Conservation (phyloP, 352 stramenopile genomes). For the Globisporangium ultimum region DNA sequence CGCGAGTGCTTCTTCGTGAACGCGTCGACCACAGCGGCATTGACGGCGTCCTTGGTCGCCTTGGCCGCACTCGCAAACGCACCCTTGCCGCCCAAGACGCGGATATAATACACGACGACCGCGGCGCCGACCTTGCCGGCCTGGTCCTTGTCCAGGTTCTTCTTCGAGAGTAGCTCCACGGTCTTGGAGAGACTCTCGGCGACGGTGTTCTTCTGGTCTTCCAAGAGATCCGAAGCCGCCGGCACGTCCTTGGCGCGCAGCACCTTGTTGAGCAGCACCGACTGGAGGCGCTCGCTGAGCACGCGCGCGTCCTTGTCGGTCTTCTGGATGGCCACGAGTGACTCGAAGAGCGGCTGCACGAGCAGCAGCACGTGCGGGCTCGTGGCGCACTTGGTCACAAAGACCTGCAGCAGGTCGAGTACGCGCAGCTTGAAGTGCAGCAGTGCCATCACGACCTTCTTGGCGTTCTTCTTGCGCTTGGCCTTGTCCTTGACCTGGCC, state of each 20-base stretch:
- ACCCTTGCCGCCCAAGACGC: conserved; percentile 28
- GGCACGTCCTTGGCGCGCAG: conserved; percentile 54
- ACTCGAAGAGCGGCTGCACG: conserved; percentile 61
- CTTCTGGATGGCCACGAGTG: conserved; percentile 46
- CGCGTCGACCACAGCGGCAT: conserved; percentile 33
- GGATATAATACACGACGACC: conserved; percentile 61
- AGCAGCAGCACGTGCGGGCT: conserved; percentile 39
- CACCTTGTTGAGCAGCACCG: conserved; percentile 67
- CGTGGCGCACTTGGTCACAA: conserved; percentile 34
- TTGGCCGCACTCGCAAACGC: neutral
- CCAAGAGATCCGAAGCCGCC: conserved; percentile 13
- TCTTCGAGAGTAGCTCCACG: conserved; percentile 41
- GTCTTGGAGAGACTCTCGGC: conserved; percentile 32
- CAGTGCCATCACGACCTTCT: conserved; percentile 57
- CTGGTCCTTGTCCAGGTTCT: conserved; percentile 62
- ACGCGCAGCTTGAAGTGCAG: conserved; percentile 87
- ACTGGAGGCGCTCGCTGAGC: conserved; percentile 69
- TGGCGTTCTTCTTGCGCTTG: conserved; percentile 74
- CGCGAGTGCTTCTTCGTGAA: conserved; percentile 85
- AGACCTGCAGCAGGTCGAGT: conserved; percentile 75
- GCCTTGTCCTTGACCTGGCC: conserved; percentile 71
- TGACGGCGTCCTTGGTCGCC: conserved; percentile 27
- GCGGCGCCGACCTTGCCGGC: conserved; percentile 50
- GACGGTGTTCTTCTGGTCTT: conserved; percentile 2
- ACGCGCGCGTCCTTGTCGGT: conserved; percentile 63